A percentile compares a stretch with the other conserved stretches of the same genome.
These are phyloP conservation scores for Aspergillus latus DNA, from an alignment of 2,329 filamentous ascomycete genomes.

Conservation along the genomic window DNA sequence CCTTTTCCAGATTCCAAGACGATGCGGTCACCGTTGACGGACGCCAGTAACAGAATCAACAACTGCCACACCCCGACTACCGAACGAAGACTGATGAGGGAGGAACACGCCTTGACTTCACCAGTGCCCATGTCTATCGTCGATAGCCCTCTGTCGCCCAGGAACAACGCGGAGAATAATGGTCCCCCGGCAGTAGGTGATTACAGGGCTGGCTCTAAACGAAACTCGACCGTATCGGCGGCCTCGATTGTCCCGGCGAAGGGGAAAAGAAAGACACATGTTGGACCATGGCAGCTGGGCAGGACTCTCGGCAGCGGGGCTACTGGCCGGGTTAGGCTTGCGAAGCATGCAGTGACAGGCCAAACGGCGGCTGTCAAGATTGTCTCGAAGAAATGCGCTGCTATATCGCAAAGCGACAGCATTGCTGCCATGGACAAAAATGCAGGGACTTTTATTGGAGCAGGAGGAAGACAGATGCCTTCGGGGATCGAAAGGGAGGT, in stretches of 20 bases:
- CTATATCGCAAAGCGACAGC: conserved; percentile 80
- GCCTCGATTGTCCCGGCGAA: conserved; percentile 56
- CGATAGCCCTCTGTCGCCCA: conserved; percentile 28
- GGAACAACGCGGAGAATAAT: conserved; percentile 48
- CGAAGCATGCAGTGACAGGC: conserved; percentile 74
- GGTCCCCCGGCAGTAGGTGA: conserved; percentile 54
- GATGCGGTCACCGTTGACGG: conserved; percentile 45
- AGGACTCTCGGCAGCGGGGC: conserved; percentile 86
- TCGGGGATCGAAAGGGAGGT: conserved; percentile 92
- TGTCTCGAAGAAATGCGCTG: conserved; percentile 77
- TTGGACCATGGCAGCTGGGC: conserved; percentile 92
- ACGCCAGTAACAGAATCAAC: conserved; percentile 52
- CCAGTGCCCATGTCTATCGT: conserved; percentile 31
- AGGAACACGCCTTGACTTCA: conserved; percentile 21
- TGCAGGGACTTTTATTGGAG: conserved; percentile 56
- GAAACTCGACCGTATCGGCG: conserved; percentile 55
- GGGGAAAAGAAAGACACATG: conserved; percentile 65
- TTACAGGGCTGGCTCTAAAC: conserved; percentile 50
- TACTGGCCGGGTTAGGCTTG: conserved; percentile 82
- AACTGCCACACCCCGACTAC: conserved; percentile 33
- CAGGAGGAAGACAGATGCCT: conserved; percentile 70
- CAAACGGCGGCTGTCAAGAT: conserved; percentile 93
- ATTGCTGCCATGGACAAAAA: conserved; percentile 78
- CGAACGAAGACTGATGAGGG: conserved; percentile 17
- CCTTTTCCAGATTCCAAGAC: conserved; percentile 16